Conservation (phyloP, 208 protist genomes). For the Acanthamoeba divionensis region DNA sequence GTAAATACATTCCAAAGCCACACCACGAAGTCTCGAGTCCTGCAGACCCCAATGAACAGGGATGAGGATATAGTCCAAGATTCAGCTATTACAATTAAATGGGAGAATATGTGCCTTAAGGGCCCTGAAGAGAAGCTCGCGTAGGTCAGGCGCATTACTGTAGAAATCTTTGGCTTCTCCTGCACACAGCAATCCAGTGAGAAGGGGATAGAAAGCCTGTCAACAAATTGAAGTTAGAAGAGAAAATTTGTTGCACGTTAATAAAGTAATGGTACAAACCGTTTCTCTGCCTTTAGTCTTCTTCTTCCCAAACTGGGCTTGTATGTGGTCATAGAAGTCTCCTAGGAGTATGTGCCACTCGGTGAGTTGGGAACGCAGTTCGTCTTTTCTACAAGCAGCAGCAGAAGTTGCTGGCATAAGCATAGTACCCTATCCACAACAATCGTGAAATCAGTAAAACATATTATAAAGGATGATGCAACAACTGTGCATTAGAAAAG, state of each 20-base stretch:
- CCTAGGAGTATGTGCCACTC: not conserved
- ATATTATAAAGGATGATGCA: not conserved
- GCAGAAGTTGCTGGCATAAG: not conserved
- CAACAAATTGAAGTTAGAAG: not conserved
- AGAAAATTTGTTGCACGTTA: not conserved
- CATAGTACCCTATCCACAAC: not conserved
- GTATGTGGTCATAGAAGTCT: conserved; percentile 34
- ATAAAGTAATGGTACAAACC: not conserved
- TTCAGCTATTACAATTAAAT: not conserved
- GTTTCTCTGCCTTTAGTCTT: conserved; percentile 41
- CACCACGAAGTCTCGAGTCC: conserved; percentile 14
- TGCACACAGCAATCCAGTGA: conserved; percentile 26
- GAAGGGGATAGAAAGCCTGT: conserved; percentile 42
- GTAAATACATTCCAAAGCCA: conserved; percentile 41
- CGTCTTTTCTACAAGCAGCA: conserved; percentile 2
- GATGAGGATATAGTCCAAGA: not conserved
- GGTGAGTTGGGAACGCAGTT: not conserved
- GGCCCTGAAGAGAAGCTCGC: conserved; percentile 23
- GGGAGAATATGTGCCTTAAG: conserved; percentile 1
- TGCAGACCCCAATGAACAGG: not conserved
- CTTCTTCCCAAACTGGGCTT: conserved; percentile 44
- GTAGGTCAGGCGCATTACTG: conserved; percentile 4
- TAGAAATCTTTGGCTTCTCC: conserved; percentile 5
- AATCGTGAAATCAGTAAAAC: not conserved
- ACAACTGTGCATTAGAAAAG: too few relatives aligned